These are phyloP conservation scores for Selenicereus undatus DNA, from an alignment of 148 eudicot species.

Conservation along the genomic window DNA sequence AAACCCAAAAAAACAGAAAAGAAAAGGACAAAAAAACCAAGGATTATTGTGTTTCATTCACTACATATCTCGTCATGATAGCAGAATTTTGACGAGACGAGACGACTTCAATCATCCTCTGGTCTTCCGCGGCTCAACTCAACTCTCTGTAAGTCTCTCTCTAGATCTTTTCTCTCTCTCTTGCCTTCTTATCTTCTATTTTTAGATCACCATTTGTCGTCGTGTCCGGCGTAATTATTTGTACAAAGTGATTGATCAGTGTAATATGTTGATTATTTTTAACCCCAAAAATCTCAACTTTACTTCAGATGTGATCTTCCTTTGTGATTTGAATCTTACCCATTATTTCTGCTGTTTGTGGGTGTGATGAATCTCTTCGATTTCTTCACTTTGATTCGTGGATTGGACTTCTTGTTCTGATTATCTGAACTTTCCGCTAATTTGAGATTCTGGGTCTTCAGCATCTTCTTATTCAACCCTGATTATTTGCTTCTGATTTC, in stretches of 20 bases:
- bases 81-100: slow-evolving; percentile 4
- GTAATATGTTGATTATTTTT: neutral
- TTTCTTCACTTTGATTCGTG: neutral
- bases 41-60: neutral
- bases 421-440: neutral
- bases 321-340: neutral
- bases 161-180: neutral
- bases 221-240: neutral
- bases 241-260: neutral
- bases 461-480: neutral
- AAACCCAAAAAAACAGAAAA: no score
- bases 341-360: neutral
- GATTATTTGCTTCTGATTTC: neutral
- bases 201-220: neutral
- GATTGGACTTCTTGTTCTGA: neutral
- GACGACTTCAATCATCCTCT: neutral
- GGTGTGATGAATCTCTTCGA: neutral
- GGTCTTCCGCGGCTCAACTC: slow-evolving; percentile 2
- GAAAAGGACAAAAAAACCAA: neutral
- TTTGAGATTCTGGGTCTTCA: neutral
- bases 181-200: neutral
- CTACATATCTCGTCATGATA: neutral
- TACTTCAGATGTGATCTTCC: slow-evolving; percentile 1
- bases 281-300: neutral
- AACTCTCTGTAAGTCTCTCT: neutral